phyloP scores from a whole-genome alignment of 2,329 filamentous ascomycete species.

The Pochonia chlamydosporia region DNA sequence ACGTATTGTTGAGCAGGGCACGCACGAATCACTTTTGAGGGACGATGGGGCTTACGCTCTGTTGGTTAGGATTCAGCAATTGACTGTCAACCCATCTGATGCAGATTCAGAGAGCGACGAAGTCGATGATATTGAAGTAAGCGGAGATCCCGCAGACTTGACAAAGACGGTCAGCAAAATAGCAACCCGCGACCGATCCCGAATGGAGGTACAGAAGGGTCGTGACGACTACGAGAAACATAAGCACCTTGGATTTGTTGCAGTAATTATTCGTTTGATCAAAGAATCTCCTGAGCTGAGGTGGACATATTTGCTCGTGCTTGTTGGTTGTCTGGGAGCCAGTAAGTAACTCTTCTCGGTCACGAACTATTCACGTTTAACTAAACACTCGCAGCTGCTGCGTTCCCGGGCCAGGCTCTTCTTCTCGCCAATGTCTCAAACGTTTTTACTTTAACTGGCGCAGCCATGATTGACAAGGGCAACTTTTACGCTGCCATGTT shows the following conservation, averaged over 20 bases:
- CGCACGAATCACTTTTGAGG: constrained; percentile 48
- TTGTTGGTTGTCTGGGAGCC: constrained; percentile 22
- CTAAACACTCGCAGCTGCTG: constrained; percentile 19
- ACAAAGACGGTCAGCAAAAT: constrained; percentile 26
- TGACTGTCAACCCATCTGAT: neutral
- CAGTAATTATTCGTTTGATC: constrained; percentile 26
- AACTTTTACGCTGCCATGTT: constrained; percentile 54
- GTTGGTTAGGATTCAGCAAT: neutral
- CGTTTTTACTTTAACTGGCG: constrained; percentile 30
- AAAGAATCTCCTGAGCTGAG: constrained; percentile 30
- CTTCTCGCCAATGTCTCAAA: constrained; percentile 35
- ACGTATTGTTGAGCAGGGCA: constrained; percentile 50
- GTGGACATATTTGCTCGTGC: constrained; percentile 28
- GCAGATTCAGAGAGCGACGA: constrained; percentile 2
- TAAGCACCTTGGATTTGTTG: constrained; percentile 23
- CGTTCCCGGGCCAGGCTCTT: constrained; percentile 38
- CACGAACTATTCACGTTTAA: too few relatives aligned
- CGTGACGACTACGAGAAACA: constrained; percentile 31
- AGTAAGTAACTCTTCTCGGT: constrained; percentile 10
- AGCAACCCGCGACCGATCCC: constrained; percentile 21
- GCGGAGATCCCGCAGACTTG: constrained; percentile 14
- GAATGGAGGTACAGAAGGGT: constrained; percentile 27
- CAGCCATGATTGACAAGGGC: constrained; percentile 29
- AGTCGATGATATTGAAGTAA: neutral
- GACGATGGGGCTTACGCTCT: constrained; percentile 12